A percentile compares a stretch with the other conserved stretches of the same genome.
Conservation (phyloP, 345 rosid genomes). For the Lagerstroemia speciosa region DNA sequence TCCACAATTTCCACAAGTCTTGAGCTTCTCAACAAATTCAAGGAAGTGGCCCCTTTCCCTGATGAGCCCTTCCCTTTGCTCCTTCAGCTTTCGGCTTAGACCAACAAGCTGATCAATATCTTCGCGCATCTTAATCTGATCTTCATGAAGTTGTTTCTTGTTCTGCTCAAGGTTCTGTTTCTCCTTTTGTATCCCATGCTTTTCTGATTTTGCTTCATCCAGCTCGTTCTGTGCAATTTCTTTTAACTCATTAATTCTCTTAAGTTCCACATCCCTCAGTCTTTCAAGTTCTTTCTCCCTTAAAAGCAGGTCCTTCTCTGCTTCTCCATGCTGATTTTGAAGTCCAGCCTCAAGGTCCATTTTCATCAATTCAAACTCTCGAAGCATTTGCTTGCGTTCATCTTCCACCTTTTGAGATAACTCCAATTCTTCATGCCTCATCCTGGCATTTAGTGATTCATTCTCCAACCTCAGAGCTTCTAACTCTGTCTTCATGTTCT, state of each 20-base stretch:
- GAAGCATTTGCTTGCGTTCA: conserved; percentile 44
- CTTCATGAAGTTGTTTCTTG: conserved; percentile 40
- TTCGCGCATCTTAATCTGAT: conserved; percentile 47
- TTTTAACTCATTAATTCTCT: conserved; percentile 28
- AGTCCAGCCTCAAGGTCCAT: conserved; percentile 34
- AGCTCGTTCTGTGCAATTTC: conserved; percentile 41
- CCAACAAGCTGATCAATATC: conserved; percentile 56
- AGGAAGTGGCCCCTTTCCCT: conserved; percentile 44
- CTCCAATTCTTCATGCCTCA: conserved; percentile 45
- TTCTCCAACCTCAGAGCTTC: conserved; percentile 50
- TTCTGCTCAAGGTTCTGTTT: conserved; percentile 38
- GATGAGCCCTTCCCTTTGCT: conserved; percentile 39
- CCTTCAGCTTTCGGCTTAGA: conserved; percentile 48
- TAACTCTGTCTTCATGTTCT: conserved; percentile 38
- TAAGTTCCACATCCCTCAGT: conserved; percentile 39
- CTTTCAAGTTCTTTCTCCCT: conserved; percentile 37
- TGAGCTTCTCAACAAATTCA: conserved; percentile 51
- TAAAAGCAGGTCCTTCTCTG: conserved; percentile 37
- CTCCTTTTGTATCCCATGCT: conserved; percentile 32
- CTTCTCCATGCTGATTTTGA: conserved; percentile 35
- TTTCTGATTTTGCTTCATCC: conserved; percentile 43
- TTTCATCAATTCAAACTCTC: conserved; percentile 49
- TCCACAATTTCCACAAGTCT: conserved; percentile 53
- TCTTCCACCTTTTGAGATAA: conserved; percentile 41
- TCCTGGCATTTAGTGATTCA: conserved; percentile 57